These are phyloP conservation scores for Nakazawaea sp. DNA, from an alignment of 805 yeast species.

Conservation along the genomic window DNA sequence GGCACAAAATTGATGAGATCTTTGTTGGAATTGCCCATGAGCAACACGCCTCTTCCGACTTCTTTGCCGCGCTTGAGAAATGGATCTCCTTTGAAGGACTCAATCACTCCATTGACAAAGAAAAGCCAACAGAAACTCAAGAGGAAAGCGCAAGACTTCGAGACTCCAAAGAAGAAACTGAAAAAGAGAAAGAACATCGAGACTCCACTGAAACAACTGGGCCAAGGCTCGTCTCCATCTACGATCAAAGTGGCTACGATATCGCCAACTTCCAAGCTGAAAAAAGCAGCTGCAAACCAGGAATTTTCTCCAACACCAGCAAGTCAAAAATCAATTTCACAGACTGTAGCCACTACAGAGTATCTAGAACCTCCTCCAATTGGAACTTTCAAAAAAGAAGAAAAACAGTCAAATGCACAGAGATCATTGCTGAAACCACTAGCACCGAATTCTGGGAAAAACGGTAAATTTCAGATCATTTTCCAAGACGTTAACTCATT, in stretches of 20 bases:
- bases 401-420: conserved; percentile 6
- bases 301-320: conserved; percentile 9
- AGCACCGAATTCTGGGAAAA: conserved; percentile 3
- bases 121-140: not conserved
- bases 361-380: conserved; percentile 10
- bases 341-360: not conserved
- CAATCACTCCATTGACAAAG: conserved; percentile 3
- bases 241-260: conserved; percentile 9
- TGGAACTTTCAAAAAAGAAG: conserved; percentile 11
- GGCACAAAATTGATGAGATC: conserved; percentile 11
- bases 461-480: conserved; percentile 9
- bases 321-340: not conserved
- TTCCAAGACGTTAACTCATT: conserved; percentile 12
- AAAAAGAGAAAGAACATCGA: not conserved
- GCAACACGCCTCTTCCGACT: conserved; percentile 6
- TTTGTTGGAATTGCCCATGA: conserved; percentile 9
- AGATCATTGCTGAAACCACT: not conserved
- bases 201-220: not conserved
- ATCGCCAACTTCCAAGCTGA: conserved; percentile 9
- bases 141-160: conserved; percentile 1
- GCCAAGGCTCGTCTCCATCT: conserved; percentile 9
- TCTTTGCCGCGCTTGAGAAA: not conserved
- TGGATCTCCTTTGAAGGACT: conserved; percentile 9
- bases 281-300: conserved; percentile 2
- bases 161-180: conserved; percentile 9